These are phyloP conservation scores for Aurifilum marmelostoma DNA, from an alignment of 2,329 filamentous ascomycete genomes.

Conservation along the genomic window DNA sequence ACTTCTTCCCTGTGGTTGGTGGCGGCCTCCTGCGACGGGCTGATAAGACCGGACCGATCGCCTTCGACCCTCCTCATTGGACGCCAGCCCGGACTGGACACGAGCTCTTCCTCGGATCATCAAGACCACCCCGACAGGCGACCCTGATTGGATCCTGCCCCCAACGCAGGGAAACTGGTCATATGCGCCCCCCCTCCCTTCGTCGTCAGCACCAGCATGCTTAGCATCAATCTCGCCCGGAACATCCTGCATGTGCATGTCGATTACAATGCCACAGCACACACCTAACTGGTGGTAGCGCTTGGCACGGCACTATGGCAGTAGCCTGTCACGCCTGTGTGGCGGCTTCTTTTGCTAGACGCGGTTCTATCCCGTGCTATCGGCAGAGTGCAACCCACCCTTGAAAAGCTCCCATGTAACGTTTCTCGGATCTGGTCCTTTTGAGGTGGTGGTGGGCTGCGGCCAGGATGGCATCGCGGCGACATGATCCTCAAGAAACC, in stretches of 20 bases:
- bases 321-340: neutral
- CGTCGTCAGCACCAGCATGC: neutral
- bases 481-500: neutral
- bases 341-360: neutral
- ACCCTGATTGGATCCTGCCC: neutral
- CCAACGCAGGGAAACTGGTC: neutral
- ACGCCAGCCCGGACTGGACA: neutral
- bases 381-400: too few relatives aligned
- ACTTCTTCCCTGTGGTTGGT: neutral
- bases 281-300: neutral
- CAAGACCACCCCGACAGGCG: neutral
- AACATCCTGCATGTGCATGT: neutral
- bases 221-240: neutral
- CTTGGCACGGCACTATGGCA: neutral
- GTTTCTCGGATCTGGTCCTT: slow-evolving; percentile 1
- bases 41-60: slow-evolving; percentile 1
- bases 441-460: neutral
- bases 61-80: neutral
- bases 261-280: neutral
- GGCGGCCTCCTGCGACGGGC: neutral
- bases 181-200: neutral
- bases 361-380: neutral
- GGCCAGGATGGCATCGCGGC: neutral
- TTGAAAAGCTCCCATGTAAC: slow-evolving; percentile 3
- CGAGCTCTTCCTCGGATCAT: neutral